Evolutionary conservation across 176 grass and related monocot species (phyloP), one percentile per base, ranked within the genome.

Genomic region (Bolboschoenus planiculmis): DNA sequence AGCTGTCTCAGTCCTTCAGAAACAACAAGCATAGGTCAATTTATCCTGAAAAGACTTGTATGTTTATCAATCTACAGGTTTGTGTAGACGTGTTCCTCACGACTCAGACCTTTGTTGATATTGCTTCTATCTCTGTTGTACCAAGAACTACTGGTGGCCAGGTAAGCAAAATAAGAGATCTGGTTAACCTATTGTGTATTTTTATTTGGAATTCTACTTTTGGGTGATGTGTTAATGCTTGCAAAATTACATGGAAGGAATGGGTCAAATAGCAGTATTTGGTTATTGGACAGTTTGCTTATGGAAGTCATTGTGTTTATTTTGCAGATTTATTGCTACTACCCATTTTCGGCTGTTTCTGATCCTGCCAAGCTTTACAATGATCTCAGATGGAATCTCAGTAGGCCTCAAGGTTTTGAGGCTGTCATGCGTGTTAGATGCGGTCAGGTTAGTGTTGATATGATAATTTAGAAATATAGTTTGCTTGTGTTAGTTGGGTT

Each of bases 361-460:
- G 94, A 97, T 91, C 89, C 87, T 48, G 87, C 91, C 13, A 97
- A 93, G 57, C 89, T 97, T 35, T 97, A 93, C 83, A 93, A 97
- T 2, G 94, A 97, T 88, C 89, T 97, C 56, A 87, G 94, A 97
- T 97, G 94, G 94, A 97, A 97, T 85, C 82, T 97, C 61, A 93
- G 86, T 85, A 97, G 94, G 67, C 91, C 94, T 64, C 91, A 93
- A 87, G 94, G 94, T 82, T 97, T 90, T 68, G 89, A 97, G 82
- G 89, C 94, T 79, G 94, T 97, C 84, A 93, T 93, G 94, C 91
- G 91, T 87, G 87, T 93, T 72, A 88, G 94, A 79, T 97, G 94
- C 73, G 90, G 89, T 64, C 89, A 93, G 87, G 94, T 93, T 54
- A 82, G 74, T 84, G 26, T 34, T 87, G 14, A 86, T 93, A 1